Base-by-base conservation (phyloP, 2,329 filamentous ascomycete species). In the Fusarium cicatricum region DNA sequence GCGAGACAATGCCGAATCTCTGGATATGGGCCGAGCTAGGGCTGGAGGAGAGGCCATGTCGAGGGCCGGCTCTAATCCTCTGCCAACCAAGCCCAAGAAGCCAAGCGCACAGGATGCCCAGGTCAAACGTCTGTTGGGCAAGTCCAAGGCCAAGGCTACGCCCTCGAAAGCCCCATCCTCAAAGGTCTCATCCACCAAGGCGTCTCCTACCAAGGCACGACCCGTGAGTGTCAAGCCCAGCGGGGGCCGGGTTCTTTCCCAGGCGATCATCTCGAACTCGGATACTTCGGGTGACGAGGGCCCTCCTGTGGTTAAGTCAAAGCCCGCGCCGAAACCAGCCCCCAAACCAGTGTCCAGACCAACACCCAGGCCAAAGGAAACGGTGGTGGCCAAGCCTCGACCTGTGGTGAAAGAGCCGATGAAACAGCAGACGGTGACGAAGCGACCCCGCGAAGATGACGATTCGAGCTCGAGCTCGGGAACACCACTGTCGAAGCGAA, bases 391-490 rank as follows among this genome's bases (percentile, higher is more conserved):
- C 31, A 72, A 68, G 34, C 65, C 67, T 62, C 76, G 66, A 29
- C 62, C 62, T 21, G 43, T 55, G 17, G 41, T 61, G 16, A 61
- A 64, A 49, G 74, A 76, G 39, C 70, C 75, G 12, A 59, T 65
- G 46, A 76, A 72, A 55, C 68, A 71, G 28, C 65, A 76, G 16
- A 69, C 74, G 23, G 52, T 64, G 11, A 58, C 63, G 34, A 88
- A 88, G 72, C 82, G 85, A 29, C 68, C 77, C 3, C 80, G 82
- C 2, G 83, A 84, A 34, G 75, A 77, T 10, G 75, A 76, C 12
- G 83, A 85, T 60, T 84, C 83, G 52, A 85, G 82, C 64, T 86
- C 84, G 2, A 86, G 84, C 71, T 86, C 84, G 1, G 82, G 82
- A 12, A 82, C 81, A 11, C 84, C 84, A 3, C 73, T 86, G 11